Percentiles rank a stretch among this genome's conserved stretches.
These are phyloP conservation scores for Iberis pinnata DNA, from an alignment of 345 rosid genomes.

Conservation along the genomic window DNA sequence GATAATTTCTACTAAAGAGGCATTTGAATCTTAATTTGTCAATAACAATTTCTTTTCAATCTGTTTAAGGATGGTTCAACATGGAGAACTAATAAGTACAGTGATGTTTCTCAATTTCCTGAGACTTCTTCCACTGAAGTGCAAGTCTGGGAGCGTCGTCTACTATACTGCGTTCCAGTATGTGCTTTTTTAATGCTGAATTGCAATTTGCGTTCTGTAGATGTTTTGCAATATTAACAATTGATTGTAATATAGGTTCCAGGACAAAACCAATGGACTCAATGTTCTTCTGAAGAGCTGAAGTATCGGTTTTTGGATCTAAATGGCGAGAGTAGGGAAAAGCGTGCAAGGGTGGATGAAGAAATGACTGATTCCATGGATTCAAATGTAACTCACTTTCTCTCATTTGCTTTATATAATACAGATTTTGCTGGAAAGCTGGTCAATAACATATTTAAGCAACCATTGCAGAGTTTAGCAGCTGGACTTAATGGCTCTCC, in stretches of 20 bases:
- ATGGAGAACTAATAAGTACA: slow-evolving; percentile 91
- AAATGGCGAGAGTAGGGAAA: slow-evolving; percentile 51
- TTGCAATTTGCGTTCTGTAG: background rate
- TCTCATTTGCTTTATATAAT: background rate
- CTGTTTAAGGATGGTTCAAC: slow-evolving; percentile 49
- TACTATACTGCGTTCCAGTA: slow-evolving; percentile 77
- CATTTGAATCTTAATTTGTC: background rate
- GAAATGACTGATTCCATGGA: slow-evolving; percentile 49
- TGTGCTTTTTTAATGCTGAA: slow-evolving; percentile 16
- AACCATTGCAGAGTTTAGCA: slow-evolving; percentile 38
- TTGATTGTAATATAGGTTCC: slow-evolving; percentile 53
- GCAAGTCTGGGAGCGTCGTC: slow-evolving; percentile 80
- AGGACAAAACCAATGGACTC: slow-evolving; percentile 71
- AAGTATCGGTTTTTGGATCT: slow-evolving; percentile 25
- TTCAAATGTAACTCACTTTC: slow-evolving; percentile 23
- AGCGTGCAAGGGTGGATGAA: slow-evolving; percentile 58
- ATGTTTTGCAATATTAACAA: background rate
- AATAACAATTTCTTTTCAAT: background rate
- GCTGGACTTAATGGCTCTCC: slow-evolving; percentile 38
- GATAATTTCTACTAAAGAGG: background rate
- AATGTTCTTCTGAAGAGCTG: slow-evolving; percentile 35
- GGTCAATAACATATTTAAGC: background rate
- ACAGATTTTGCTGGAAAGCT: background rate
- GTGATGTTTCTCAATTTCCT: slow-evolving; percentile 52
- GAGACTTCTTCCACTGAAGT: slow-evolving; percentile 45